Conservation (phyloP, 805 yeast species). For the Metschnikowia similis region DNA sequence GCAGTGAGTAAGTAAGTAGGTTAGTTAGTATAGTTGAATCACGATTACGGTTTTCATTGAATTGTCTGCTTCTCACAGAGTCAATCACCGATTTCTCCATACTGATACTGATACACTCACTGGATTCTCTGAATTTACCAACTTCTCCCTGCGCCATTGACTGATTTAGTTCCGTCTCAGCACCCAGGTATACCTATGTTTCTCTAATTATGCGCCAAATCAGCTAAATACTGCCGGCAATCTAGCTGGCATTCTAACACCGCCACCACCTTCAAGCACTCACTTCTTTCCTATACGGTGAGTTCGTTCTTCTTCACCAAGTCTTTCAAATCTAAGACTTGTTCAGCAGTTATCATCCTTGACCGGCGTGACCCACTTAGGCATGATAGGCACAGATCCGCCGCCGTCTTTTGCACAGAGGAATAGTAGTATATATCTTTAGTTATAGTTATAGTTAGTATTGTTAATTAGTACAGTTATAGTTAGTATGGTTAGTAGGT, state of each 20-base stretch:
- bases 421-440: constrained; percentile 90
- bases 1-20: too few relatives aligned
- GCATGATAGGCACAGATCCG: constrained; percentile 93
- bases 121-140: neutral
- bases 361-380: constrained; percentile 79
- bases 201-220: neutral
- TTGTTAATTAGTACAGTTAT: too few relatives aligned
- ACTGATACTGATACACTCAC: neutral
- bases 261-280: constrained; percentile 92
- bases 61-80: too few relatives aligned
- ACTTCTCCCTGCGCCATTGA: too few relatives aligned
- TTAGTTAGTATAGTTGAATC: too few relatives aligned
- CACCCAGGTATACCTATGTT: neutral
- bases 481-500: too few relatives aligned
- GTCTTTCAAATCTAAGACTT: constrained; percentile 64
- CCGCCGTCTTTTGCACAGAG: constrained; percentile 89
- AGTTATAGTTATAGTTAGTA: too few relatives aligned
- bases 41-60: too few relatives aligned
- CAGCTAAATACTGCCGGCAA: constrained; percentile 64
- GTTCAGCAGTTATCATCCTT: constrained; percentile 80
- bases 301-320: constrained; percentile 86
- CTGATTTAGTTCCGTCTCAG: too few relatives aligned
- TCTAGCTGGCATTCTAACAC: constrained; percentile 87
- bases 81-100: too few relatives aligned
- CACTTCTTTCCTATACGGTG: constrained; percentile 91